phyloP scores from a whole-genome alignment of 129 eudicot species.

The Smallanthus sonchifolius region DNA sequence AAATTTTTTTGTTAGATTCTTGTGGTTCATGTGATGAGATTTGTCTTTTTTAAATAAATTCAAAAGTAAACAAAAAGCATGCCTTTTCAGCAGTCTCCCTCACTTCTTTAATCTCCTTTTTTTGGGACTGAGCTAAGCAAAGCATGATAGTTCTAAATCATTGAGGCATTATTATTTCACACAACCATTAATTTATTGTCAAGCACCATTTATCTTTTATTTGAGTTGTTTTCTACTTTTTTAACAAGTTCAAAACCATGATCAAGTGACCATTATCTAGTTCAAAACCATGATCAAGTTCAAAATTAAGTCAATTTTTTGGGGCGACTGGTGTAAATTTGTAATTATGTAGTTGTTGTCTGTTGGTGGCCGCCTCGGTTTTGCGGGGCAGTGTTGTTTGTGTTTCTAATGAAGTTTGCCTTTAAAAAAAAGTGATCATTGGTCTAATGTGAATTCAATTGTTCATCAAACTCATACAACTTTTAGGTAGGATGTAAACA shows the following conservation, averaged over 20 bases:
- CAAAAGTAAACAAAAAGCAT: conserved; percentile 19
- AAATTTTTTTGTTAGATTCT: conserved; percentile 19
- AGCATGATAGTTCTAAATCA: conserved; percentile 23
- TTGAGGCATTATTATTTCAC: conserved; percentile 15
- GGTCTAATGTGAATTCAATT: no score
- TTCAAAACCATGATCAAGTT: no score
- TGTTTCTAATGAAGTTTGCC: no score
- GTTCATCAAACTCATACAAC: no score
- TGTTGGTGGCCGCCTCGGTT: no score
- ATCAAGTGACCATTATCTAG: conserved; percentile 28
- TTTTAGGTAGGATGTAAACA: no score
- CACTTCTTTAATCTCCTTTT: conserved; percentile 22
- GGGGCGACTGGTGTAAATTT: no score
- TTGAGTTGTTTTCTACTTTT: neutral
- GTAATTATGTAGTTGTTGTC: no score
- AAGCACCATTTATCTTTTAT: neutral
- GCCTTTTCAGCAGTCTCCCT: conserved; percentile 27
- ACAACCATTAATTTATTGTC: neutral
- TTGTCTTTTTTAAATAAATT: conserved; percentile 20
- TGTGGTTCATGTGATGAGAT: conserved; percentile 37
- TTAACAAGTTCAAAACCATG: conserved; percentile 19
- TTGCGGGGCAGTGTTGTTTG: no score
- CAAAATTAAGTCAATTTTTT: no score
- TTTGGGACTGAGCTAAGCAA: conserved; percentile 21
- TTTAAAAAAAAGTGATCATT: no score